These are phyloP conservation scores for Diaporthe citri DNA, from an alignment of 2,329 filamentous ascomycete genomes.

Conservation along the genomic window DNA sequence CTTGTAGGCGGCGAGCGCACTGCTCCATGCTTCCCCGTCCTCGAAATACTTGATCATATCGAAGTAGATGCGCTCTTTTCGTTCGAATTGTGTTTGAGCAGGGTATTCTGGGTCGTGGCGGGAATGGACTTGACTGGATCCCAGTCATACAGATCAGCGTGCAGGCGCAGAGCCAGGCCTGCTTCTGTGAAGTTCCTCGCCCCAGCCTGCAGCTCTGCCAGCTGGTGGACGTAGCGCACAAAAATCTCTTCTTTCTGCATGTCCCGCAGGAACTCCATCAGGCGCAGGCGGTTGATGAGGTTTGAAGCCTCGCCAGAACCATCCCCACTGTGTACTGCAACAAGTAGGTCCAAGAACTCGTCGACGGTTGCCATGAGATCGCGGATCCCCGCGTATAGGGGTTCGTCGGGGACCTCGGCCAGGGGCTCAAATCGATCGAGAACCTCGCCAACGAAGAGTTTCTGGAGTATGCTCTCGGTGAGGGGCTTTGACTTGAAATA, in stretches of 20 bases:
- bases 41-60: constrained; percentile 96
- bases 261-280: constrained; percentile 97
- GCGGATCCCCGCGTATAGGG: constrained; percentile 80
- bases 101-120: constrained; percentile 82
- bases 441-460: constrained; percentile 90
- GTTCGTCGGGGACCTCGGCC: constrained; percentile 74
- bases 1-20: constrained; percentile 87
- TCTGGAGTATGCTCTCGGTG: constrained; percentile 90
- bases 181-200: constrained; percentile 87
- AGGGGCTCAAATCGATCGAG: constrained; percentile 83
- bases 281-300: constrained; percentile 86
- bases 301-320: constrained; percentile 80
- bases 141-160: constrained; percentile 95
- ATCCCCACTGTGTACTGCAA: constrained; percentile 87
- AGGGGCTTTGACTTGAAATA: constrained; percentile 91
- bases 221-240: constrained; percentile 93
- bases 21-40: constrained; percentile 93
- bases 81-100: constrained; percentile 88
- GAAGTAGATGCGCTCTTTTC: constrained; percentile 93
- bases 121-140: constrained; percentile 77
- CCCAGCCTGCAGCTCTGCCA: constrained; percentile 81
- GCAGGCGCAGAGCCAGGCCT: constrained; percentile 87
- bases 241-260: constrained; percentile 99
- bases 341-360: constrained; percentile 89
- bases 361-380: constrained; percentile 87